phyloP scores from a whole-genome alignment of 2,329 filamentous ascomycete species.

The Pleoardoris graminearum region DNA sequence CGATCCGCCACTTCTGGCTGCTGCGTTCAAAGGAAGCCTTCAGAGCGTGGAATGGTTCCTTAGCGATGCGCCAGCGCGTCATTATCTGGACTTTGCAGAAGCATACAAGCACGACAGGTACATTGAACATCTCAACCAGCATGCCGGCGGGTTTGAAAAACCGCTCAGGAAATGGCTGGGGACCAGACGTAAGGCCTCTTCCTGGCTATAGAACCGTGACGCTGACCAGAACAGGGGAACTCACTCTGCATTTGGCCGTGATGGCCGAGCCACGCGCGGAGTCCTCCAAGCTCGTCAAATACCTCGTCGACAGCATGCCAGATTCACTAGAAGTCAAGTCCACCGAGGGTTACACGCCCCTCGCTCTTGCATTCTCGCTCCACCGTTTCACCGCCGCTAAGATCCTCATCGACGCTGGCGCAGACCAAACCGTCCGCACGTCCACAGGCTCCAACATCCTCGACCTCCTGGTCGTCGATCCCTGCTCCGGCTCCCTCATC shows the following conservation, averaged over 20 bases:
- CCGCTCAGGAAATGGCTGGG: conserved; percentile 66
- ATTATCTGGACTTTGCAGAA: conserved; percentile 71
- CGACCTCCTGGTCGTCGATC: conserved; percentile 57
- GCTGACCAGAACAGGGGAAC: conserved; percentile 53
- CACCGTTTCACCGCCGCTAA: conserved; percentile 60
- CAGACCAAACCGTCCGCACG: conserved; percentile 69
- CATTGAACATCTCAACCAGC: conserved; percentile 63
- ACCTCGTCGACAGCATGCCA: conserved; percentile 66
- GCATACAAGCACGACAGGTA: conserved; percentile 63
- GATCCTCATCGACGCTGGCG: conserved; percentile 67
- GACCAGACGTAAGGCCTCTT: conserved; percentile 56
- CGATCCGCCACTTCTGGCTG: conserved; percentile 63
- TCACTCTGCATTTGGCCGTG: conserved; percentile 66
- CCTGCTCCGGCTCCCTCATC: conserved; percentile 35
- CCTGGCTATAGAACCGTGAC: neutral
- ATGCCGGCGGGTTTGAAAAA: conserved; percentile 65
- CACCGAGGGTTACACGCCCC: conserved; percentile 62
- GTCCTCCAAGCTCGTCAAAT: conserved; percentile 62
- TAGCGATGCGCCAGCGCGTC: conserved; percentile 67
- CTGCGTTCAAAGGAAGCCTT: conserved; percentile 62
- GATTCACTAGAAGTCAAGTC: conserved; percentile 65
- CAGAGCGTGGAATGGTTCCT: conserved; percentile 76
- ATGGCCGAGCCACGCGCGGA: conserved; percentile 42
- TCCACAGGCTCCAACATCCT: conserved; percentile 67
- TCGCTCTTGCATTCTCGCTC: conserved; percentile 66